Conservation (phyloP, 805 yeast species). For the Lipomyces anomalus region DNA sequence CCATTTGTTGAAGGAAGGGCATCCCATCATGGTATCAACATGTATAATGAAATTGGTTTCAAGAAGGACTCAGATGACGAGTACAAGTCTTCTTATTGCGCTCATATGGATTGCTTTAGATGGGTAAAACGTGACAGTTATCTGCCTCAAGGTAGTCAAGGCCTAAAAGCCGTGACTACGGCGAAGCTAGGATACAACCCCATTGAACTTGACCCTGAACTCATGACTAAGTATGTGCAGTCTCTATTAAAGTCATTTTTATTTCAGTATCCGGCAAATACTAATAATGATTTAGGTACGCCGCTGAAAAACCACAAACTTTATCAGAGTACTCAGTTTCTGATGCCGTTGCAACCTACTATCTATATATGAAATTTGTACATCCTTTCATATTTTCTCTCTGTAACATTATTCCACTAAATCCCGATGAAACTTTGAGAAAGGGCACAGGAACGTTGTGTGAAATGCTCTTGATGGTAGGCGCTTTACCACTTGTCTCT, state of each 20-base stretch:
- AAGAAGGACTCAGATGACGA: conserved; percentile 84
- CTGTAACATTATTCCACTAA: conserved; percentile 90
- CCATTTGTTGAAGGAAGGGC: conserved; percentile 94
- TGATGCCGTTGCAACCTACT: conserved; percentile 98
- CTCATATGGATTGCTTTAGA: conserved; percentile 93
- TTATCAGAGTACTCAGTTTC: conserved; percentile 96
- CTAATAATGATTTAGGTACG: conserved; percentile 46
- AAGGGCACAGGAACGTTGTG: conserved; percentile 98
- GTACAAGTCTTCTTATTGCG: conserved; percentile 86
- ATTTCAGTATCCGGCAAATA: not conserved
- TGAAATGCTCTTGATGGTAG: conserved; percentile 92
- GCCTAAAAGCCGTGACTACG: conserved; percentile 95
- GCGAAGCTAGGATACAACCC: conserved; percentile 95
- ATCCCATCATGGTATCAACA: conserved; percentile 70
- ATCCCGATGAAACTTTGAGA: conserved; percentile 92
- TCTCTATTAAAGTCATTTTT: not conserved
- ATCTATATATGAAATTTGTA: conserved; percentile 90
- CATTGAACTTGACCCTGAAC: conserved; percentile 91
- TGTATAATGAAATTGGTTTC: conserved; percentile 93
- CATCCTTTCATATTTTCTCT: conserved; percentile 95
- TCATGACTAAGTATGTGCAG: conserved; percentile 69
- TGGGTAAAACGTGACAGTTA: conserved; percentile 99
- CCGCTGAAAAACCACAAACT: conserved; percentile 85
- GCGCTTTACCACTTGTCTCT: conserved; percentile 26
- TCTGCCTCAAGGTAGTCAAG: conserved; percentile 97